Conservation (phyloP, 192 early-diverging fungal genomes). For the Coemansia sp. region DNA sequence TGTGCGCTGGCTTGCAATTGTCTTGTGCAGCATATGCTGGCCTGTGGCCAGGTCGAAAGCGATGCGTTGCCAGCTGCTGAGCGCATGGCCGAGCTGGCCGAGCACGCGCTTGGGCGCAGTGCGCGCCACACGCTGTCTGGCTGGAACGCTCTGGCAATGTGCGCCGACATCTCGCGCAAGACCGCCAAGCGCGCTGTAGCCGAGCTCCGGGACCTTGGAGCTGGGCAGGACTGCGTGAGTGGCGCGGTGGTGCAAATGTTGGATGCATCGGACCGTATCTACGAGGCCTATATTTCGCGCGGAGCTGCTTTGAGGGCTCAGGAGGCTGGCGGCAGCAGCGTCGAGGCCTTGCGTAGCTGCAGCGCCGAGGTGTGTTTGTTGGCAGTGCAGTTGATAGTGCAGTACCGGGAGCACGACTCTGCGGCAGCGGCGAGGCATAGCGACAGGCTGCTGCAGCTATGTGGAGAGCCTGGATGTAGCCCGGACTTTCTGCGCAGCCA, state of each 20-base stretch:
- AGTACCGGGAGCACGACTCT: constrained; percentile 15
- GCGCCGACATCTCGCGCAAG: constrained; percentile 37
- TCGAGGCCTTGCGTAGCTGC: constrained; percentile 15
- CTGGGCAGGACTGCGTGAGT: background rate
- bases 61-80: background rate
- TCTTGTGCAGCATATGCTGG: background rate
- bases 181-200: constrained; percentile 15
- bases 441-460: constrained; percentile 24
- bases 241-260: constrained; percentile 7
- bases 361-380: constrained; percentile 33
- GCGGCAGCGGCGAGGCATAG: background rate
- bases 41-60: background rate
- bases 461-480: constrained; percentile 19
- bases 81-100: background rate
- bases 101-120: constrained; percentile 6
- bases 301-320: constrained; percentile 44
- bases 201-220: constrained; percentile 8
- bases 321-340: constrained; percentile 25
- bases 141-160: constrained; percentile 43
- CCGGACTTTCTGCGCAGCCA: constrained; percentile 43
- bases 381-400: constrained; percentile 30
- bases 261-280: constrained; percentile 27
- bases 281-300: constrained; percentile 36
- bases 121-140: constrained; percentile 36
- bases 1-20: constrained; percentile 13